Base-by-base conservation (phyloP, 2,329 filamentous ascomycete genomes). In the Myriosclerotinia duriaeana region DNA sequence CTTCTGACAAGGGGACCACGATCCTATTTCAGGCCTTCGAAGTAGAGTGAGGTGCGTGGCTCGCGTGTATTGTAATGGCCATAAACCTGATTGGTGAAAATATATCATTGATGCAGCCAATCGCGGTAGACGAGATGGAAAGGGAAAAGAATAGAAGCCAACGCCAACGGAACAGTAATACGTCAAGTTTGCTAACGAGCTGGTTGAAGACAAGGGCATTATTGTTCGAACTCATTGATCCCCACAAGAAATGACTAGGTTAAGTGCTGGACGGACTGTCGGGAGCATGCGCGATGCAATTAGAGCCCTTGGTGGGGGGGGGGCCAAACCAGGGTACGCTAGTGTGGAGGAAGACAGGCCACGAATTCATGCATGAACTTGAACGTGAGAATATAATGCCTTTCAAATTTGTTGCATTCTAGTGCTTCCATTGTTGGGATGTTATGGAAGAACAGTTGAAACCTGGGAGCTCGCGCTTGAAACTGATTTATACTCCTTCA, bases 81-180 rank as follows among this genome's bases (percentile, higher is more conserved):
- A 76, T 78, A 71, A 76, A 79, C 76, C 78, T 82, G 80, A 82
- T 82, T 82, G 80, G 80, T 69, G 73, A 71, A 52, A 70, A 71
- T 42, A 71, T 73, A 70, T 73, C 68, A 69, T 69, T 75, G 71
- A 69, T 71, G 69, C 67, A 72, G 72, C 74, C 74, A 76, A 78
- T 81, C 80, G 81, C 81, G 79, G 77, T 77, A 78, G 69, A 72
- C 73, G 71, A 73, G 71, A 74, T 69, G 71, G 70, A 69, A 71
- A 38, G 68, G 67, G 69, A 64, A 69, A 61, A 67, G 68, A 67
- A 64, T 11, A 67, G 56, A 67, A 67, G 68, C 54, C 68, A 72
- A 69, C 71, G 70, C 67, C 71, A 71, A 72, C 73, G 72, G 74
- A 69, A 72, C 58, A 70, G 71, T 72, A 70, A 72, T 72, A 76